Conservation (phyloP, 768 basidiomycete species). For the Lactarius sp. region DNA sequence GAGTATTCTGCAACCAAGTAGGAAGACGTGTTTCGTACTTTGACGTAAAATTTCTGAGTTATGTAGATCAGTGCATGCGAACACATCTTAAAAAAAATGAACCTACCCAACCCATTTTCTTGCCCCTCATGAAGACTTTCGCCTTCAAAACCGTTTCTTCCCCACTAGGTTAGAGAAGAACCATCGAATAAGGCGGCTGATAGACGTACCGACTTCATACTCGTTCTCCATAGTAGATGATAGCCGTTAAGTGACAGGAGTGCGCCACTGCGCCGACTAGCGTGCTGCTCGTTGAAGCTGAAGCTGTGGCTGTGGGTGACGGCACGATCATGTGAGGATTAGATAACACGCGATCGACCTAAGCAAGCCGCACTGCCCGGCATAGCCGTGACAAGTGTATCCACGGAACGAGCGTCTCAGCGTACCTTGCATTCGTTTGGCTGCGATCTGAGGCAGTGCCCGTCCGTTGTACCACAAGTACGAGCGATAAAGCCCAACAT, state of each 20-base stretch:
- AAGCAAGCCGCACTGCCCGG: no score
- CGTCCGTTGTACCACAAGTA: not conserved
- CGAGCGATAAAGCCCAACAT: not conserved
- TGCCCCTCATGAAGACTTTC: conserved; percentile 26
- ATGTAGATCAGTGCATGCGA: not conserved
- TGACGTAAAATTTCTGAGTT: conserved; percentile 23
- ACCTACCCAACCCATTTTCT: conserved; percentile 26
- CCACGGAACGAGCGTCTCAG: not conserved
- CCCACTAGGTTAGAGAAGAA: not conserved
- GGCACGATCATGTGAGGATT: conserved; percentile 22
- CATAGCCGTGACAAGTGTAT: no score
- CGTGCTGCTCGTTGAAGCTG: not conserved
- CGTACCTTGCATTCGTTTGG: not conserved
- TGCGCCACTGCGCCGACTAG: not conserved
- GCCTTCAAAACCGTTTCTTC: conserved; percentile 24
- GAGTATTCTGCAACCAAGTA: not conserved
- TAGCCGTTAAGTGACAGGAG: not conserved
- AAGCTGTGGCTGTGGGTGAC: not conserved
- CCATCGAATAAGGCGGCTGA: not conserved
- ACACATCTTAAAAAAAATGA: not conserved
- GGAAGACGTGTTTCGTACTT: conserved; percentile 10
- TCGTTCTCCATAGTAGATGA: conserved; percentile 14
- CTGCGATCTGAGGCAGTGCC: conserved; percentile 1
- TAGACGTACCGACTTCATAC: conserved; percentile 27
- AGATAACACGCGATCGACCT: conserved; percentile 13